Percentiles rank a stretch among this genome's conserved stretches.
phyloP scores from a whole-genome alignment of 495 filamentous ascomycete genomes.

The Talaromyces borbonicus region DNA sequence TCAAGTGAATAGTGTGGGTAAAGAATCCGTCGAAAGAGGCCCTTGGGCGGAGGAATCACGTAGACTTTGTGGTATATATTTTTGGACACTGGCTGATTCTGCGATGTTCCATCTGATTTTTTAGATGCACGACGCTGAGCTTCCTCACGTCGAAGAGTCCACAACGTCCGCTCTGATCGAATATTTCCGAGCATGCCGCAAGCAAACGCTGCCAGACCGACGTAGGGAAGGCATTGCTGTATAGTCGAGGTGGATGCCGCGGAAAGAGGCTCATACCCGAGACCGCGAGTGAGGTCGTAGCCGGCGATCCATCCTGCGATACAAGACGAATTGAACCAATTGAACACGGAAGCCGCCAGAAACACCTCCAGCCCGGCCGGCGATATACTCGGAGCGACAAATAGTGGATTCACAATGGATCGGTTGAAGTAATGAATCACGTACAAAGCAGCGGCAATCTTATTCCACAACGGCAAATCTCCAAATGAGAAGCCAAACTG shows the following conservation, averaged over 20 bases:
- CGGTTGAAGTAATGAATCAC: conserved; percentile 82
- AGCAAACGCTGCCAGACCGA: conserved; percentile 52
- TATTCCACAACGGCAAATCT: conserved; percentile 20
- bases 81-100: conserved; percentile 15
- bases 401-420: conserved; percentile 65
- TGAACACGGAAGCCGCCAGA: conserved; percentile 53
- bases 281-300: conserved; percentile 19
- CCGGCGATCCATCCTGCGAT: conserved; percentile 70
- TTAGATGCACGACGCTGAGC: conserved; percentile 32
- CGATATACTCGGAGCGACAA: conserved; percentile 83
- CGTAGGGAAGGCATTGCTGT: conserved; percentile 8
- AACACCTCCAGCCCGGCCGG: conserved; percentile 65
- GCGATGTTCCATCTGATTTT: conserved; percentile 31
- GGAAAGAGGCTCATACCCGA: conserved; percentile 3
- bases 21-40: conserved; percentile 71
- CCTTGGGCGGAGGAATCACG: conserved; percentile 73
- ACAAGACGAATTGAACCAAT: conserved; percentile 65
- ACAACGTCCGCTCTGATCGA: conserved; percentile 54
- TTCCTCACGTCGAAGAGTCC: conserved; percentile 48
- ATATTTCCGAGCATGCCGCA: conserved; percentile 72
- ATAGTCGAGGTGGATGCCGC: conserved; percentile 7
- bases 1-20: conserved; percentile 91
- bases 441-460: conserved; percentile 25
- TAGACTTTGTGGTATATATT: conserved; percentile 68
- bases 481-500: conserved; percentile 8